phyloP scores from a whole-genome alignment of 2,329 filamentous ascomycete genomes.

The Fusarium goolgardi region DNA sequence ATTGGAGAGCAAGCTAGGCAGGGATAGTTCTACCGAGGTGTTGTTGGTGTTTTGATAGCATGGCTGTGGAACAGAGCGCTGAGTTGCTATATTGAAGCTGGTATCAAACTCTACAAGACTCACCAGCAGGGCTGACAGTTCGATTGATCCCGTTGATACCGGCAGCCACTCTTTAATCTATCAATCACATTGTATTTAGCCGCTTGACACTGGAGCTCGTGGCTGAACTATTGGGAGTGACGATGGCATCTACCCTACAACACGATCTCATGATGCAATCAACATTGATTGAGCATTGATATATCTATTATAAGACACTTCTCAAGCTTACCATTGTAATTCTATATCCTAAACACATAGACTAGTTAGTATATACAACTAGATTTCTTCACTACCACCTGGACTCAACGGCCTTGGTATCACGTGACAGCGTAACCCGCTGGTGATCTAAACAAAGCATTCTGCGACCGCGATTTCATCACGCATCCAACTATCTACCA shows the following conservation, averaged over 20 bases:
- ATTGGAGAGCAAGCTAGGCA: not conserved
- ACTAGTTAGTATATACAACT: no score
- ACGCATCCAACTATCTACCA: conserved; percentile 8
- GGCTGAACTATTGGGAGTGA: not conserved
- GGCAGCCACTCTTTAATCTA: not conserved
- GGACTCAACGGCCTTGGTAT: not conserved
- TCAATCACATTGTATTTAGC: not conserved
- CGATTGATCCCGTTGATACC: not conserved
- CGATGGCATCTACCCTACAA: not conserved
- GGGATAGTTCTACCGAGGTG: not conserved
- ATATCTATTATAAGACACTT: no score
- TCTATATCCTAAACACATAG: not conserved
- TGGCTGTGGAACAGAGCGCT: not conserved
- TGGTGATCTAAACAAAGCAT: conserved; percentile 39
- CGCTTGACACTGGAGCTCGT: not conserved
- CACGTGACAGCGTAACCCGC: conserved; percentile 42
- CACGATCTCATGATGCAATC: not conserved
- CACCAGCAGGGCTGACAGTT: not conserved
- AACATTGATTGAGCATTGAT: not conserved
- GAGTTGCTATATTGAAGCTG: not conserved
- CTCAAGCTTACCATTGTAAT: not conserved
- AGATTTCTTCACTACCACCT: not conserved
- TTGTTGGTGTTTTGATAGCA: not conserved
- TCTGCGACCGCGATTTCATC: conserved; percentile 27
- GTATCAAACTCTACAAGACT: not conserved